Conservation (phyloP, 1,284 basidiomycete genomes). For the Cutaneotrichosporon sp. region DNA sequence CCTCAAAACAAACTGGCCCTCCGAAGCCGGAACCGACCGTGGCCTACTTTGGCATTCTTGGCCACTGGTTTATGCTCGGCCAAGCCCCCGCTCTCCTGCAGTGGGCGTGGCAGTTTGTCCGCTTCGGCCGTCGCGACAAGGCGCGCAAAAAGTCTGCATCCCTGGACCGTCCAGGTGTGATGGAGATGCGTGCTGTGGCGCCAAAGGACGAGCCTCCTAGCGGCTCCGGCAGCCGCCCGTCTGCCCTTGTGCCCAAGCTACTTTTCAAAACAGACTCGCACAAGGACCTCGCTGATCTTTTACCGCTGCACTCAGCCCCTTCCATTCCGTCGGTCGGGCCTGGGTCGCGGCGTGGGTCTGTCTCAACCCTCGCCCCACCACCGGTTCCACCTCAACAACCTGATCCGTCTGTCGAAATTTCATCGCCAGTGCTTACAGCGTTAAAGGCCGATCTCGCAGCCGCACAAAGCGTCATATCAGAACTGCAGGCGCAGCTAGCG, state of each 20-base stretch:
- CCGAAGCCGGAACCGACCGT: constrained; percentile 27
- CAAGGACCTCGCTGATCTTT: constrained; percentile 26
- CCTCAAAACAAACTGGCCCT: constrained; percentile 1
- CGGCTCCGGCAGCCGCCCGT: background rate
- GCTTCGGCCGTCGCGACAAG: constrained; percentile 28
- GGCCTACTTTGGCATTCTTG: constrained; percentile 38
- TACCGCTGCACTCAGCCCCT: constrained; percentile 41
- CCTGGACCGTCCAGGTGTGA: constrained; percentile 35
- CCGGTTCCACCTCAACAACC: constrained; percentile 7
- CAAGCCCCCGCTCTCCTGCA: constrained; percentile 29
- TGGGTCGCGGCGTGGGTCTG: constrained; percentile 36
- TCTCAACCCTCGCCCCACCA: constrained; percentile 28
- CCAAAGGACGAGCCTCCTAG: constrained; percentile 33
- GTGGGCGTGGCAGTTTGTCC: constrained; percentile 32
- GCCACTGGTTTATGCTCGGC: constrained; percentile 41
- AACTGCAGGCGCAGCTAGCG: constrained; percentile 69
- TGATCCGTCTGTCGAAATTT: constrained; percentile 15
- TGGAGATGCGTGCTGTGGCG: constrained; percentile 36
- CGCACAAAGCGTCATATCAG: constrained; percentile 62
- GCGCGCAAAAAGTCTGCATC: constrained; percentile 31
- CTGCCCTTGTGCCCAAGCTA: constrained; percentile 16
- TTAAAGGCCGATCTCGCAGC: constrained; percentile 70
- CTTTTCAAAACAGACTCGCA: constrained; percentile 19
- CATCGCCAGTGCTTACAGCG: constrained; percentile 65
- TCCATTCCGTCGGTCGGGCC: constrained; percentile 17